Conservation (phyloP, 2,329 filamentous ascomycete species). For the Bipolaris cookei region DNA sequence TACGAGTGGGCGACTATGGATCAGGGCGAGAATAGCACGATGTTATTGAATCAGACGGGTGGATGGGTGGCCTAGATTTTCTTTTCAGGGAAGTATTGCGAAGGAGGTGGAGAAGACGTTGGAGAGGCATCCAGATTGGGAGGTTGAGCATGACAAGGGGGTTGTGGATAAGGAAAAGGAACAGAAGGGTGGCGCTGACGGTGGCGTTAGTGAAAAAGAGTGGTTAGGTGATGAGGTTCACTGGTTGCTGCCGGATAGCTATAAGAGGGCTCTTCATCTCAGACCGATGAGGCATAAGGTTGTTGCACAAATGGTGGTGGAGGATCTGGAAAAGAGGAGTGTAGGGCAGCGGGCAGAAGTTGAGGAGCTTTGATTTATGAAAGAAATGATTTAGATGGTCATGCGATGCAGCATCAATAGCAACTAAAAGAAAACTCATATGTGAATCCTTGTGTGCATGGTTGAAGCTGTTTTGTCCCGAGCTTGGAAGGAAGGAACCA, state of each 20-base stretch:
- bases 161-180: not conserved
- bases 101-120: not conserved
- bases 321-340: not conserved
- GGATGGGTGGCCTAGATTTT: not conserved
- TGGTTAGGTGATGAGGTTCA: constrained; percentile 25
- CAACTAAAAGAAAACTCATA: not conserved
- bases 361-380: not conserved
- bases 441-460: too few species aligned
- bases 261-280: constrained; percentile 42
- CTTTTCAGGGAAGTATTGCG: not conserved
- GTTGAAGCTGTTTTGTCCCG: too few species aligned
- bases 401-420: too few species aligned
- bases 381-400: not conserved
- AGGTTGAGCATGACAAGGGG: not conserved
- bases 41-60: constrained; percentile 23
- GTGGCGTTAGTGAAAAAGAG: not conserved
- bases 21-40: constrained; percentile 27
- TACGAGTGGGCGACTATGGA: constrained; percentile 45
- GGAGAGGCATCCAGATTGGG: not conserved
- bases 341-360: not conserved
- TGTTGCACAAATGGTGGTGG: not conserved
- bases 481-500: too few species aligned
- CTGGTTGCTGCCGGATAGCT: constrained; percentile 41
- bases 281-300: constrained; percentile 30
- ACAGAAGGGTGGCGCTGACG: too few species aligned